These are phyloP conservation scores for Geosmithia morbida DNA, from an alignment of 2,329 filamentous ascomycete genomes.

Conservation along the genomic window DNA sequence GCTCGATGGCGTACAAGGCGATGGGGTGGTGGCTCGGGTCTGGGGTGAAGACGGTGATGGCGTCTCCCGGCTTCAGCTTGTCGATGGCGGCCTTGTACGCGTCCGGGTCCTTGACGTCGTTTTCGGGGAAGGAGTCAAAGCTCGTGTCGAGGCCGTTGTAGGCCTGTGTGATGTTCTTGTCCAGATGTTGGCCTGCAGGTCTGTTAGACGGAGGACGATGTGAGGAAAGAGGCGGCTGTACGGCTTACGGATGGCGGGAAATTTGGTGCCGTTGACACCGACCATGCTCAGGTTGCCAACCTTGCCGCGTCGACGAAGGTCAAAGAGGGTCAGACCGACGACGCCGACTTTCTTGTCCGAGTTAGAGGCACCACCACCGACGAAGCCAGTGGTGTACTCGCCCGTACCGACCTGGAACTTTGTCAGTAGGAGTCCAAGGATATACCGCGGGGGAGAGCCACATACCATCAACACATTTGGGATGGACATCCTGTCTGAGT, in stretches of 20 bases:
- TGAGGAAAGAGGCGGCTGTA: background rate
- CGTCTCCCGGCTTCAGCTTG: conserved; percentile 63
- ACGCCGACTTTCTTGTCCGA: conserved; percentile 97
- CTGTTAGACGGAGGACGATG: background rate
- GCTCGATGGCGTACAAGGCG: conserved; percentile 80
- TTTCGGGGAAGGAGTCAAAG: conserved; percentile 69
- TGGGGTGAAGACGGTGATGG: conserved; percentile 92
- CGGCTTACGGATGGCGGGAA: conserved; percentile 68
- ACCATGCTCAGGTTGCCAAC: conserved; percentile 80
- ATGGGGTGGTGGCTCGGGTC: conserved; percentile 90
- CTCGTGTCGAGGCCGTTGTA: conserved; percentile 84
- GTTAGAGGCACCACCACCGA: conserved; percentile 65
- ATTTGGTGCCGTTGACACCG: conserved; percentile 78
- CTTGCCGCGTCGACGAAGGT: conserved; percentile 76
- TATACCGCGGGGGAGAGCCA: background rate
- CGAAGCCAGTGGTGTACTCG: conserved; percentile 94
- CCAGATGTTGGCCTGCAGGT: conserved; percentile 51
- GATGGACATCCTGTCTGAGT: conserved; percentile 30
- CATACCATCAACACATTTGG: conserved; percentile 56
- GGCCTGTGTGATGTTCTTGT: conserved; percentile 73
- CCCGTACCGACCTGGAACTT: conserved; percentile 61
- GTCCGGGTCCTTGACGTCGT: conserved; percentile 59
- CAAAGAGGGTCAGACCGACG: conserved; percentile 79
- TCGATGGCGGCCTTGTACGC: conserved; percentile 86
- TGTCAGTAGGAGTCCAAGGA: background rate